Evolutionary conservation across 345 rosid species (phyloP).

Genomic region (Ceriops zippeliana): DNA sequence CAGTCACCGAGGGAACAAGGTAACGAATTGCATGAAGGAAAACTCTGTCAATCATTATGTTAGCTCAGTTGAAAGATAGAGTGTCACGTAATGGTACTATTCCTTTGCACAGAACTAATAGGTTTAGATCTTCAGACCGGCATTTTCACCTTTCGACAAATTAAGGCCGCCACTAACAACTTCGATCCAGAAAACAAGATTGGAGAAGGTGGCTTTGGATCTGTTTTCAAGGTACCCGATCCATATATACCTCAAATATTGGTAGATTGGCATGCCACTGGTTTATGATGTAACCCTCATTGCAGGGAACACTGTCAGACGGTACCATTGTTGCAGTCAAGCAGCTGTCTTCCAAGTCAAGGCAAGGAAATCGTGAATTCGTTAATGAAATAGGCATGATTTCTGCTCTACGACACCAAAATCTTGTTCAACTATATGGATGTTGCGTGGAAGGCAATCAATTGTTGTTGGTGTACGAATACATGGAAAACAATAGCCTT

Average conservation of each 20-base stretch:
- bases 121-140: slow-evolving; percentile 13
- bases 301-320: slow-evolving; percentile 15
- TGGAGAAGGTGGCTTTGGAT: slow-evolving; percentile 23
- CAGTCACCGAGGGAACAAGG: slow-evolving; percentile 15
- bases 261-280: neutral
- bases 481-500: slow-evolving; percentile 34
- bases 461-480: slow-evolving; percentile 29
- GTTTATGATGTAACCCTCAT: neutral
- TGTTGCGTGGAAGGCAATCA: slow-evolving; percentile 33
- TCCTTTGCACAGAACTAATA: neutral
- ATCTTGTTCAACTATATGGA: slow-evolving; percentile 33
- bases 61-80: no score
- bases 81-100: neutral
- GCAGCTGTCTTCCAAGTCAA: slow-evolving; percentile 19
- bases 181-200: slow-evolving; percentile 18
- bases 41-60: no score
- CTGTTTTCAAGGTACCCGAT: slow-evolving; percentile 14
- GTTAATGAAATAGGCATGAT: slow-evolving; percentile 38
- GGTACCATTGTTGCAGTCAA: slow-evolving; percentile 16
- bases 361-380: slow-evolving; percentile 21
- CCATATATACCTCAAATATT: neutral
- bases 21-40: neutral
- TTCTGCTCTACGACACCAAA: slow-evolving; percentile 31
- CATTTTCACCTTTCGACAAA: slow-evolving; percentile 15
- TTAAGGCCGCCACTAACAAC: slow-evolving; percentile 17